Conservation (phyloP, 345 rosid species). For the Syzygium aromaticum region DNA sequence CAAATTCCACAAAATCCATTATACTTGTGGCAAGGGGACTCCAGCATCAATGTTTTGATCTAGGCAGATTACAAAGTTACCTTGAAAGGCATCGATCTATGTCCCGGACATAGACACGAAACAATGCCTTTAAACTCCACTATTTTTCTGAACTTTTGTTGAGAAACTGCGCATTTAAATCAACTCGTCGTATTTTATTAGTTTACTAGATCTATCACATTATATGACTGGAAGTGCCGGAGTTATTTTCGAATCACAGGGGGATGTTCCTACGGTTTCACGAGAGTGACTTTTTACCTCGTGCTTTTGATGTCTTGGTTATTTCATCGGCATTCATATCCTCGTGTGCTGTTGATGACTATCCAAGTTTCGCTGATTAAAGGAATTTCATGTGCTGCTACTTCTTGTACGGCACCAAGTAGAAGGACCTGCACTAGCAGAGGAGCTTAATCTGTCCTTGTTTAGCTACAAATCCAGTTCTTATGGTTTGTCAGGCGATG, state of each 20-base stretch:
- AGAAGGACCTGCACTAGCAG: neutral
- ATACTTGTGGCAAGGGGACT: neutral
- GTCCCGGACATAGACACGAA: neutral
- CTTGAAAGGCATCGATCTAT: neutral
- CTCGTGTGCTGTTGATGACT: neutral
- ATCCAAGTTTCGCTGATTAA: neutral
- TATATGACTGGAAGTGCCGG: neutral
- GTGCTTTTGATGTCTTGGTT: neutral
- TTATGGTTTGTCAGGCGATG: neutral
- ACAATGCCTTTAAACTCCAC: neutral
- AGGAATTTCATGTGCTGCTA: neutral
- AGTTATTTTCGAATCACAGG: neutral
- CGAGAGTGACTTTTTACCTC: neutral
- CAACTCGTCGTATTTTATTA: accelerated
- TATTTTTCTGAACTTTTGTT: neutral
- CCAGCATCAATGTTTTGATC: neutral
- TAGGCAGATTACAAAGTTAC: neutral
- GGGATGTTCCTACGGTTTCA: neutral
- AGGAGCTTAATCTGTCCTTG: neutral
- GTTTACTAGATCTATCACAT: neutral
- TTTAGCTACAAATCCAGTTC: neutral
- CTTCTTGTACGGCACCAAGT: neutral
- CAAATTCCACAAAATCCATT: neutral
- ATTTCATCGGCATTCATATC: neutral
- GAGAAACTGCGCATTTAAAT: neutral